phyloP scores from a whole-genome alignment of 2,329 filamentous ascomycete species.

The Nothopassalora personata region DNA sequence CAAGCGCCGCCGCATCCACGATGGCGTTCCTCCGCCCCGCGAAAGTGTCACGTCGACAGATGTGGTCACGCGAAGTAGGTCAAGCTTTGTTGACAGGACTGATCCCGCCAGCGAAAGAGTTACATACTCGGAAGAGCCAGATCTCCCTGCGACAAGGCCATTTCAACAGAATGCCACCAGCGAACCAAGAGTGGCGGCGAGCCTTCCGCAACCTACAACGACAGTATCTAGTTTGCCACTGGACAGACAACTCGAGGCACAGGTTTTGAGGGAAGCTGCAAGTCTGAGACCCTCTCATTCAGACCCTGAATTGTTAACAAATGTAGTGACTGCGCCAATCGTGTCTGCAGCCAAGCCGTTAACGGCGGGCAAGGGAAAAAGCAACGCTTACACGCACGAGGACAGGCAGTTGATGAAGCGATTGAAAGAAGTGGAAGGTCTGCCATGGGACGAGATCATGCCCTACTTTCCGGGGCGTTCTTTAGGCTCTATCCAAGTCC shows the following conservation, averaged over 20 bases:
- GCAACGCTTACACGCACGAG: slow-evolving; percentile 22
- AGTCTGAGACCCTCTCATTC: neutral
- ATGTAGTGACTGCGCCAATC: neutral
- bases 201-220: neutral
- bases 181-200: neutral
- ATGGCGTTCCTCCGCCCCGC: neutral
- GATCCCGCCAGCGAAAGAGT: slow-evolving; percentile 4
- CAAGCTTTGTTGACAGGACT: slow-evolving; percentile 2
- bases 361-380: neutral
- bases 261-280: neutral
- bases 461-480: slow-evolving; percentile 32
- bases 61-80: neutral
- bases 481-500: slow-evolving; percentile 24
- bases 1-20: neutral
- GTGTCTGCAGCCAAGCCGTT: slow-evolving; percentile 1
- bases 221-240: neutral
- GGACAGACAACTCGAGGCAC: neutral
- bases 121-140: slow-evolving; percentile 10
- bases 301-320: neutral
- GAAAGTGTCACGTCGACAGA: neutral
- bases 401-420: slow-evolving; percentile 35
- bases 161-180: neutral
- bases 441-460: slow-evolving; percentile 35
- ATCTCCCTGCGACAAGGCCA: neutral
- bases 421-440: slow-evolving; percentile 37